Evolutionary conservation across 805 yeast genomes (phyloP).

Genomic region (Myxozyma sirexii): DNA sequence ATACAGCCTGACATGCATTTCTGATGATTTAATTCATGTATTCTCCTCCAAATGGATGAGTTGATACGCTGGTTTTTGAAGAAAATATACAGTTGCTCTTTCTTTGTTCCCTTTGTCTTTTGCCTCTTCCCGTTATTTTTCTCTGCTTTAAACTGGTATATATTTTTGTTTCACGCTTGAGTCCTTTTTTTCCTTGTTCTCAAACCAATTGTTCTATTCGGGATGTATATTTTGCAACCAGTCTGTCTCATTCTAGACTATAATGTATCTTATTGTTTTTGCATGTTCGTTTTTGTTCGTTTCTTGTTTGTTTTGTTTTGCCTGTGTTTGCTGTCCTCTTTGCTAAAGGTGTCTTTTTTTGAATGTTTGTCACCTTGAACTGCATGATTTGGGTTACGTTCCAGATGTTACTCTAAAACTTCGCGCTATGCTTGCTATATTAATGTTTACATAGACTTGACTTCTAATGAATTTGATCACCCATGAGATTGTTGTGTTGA

Average conservation of each 20-base stretch:
- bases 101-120: no score
- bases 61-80: background rate
- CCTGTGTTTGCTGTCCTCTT: background rate
- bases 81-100: background rate
- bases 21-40: background rate
- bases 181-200: background rate
- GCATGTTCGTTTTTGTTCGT: background rate
- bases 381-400: conserved; percentile 3
- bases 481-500: background rate
- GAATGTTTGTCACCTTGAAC: background rate
- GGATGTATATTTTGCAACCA: background rate
- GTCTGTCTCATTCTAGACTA: background rate
- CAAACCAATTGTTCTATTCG: background rate
- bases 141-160: background rate
- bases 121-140: background rate
- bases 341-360: background rate
- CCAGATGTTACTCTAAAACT: background rate
- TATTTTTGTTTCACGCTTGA: background rate
- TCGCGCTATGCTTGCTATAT: background rate
- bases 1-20: background rate
- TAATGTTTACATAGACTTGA: background rate
- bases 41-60: background rate
- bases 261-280: background rate
- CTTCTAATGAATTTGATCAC: background rate
- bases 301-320: background rate